phyloP scores from a whole-genome alignment of 2,329 filamentous ascomycete species.

The Botryotinia narcissicola region DNA sequence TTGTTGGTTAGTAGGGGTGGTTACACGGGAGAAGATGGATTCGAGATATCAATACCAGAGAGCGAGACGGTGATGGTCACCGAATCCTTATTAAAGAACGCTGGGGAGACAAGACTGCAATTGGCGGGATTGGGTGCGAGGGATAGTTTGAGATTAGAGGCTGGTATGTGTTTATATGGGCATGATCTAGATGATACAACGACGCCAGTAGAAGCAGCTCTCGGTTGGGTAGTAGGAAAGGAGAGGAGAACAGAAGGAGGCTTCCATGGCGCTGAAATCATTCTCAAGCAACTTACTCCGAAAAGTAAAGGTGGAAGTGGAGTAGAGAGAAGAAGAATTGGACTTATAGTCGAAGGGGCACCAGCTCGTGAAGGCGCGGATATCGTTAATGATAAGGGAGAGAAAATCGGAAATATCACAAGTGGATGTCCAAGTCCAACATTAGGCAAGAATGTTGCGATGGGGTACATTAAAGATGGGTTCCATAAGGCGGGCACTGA shows the following conservation, averaged over 20 bases:
- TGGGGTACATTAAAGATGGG: conserved; percentile 74
- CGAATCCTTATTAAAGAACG: conserved; percentile 52
- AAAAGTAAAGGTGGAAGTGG: conserved; percentile 70
- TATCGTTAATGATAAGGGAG: conserved; percentile 62
- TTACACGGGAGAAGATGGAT: conserved; percentile 97
- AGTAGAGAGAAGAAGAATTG: conserved; percentile 71
- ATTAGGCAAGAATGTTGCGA: conserved; percentile 86
- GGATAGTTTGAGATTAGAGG: conserved; percentile 89
- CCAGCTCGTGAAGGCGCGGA: conserved; percentile 87
- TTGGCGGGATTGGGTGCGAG: conserved; percentile 87
- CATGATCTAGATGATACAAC: conserved; percentile 85
- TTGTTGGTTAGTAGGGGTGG: conserved; percentile 83
- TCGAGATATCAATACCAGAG: conserved; percentile 84
- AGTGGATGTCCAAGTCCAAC: conserved; percentile 88
- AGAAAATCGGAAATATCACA: conserved; percentile 76
- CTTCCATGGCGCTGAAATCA: conserved; percentile 82
- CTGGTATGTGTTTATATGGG: conserved; percentile 99
- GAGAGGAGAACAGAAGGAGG: conserved; percentile 64
- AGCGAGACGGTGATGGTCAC: conserved; percentile 64
- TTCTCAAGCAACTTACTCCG: conserved; percentile 73
- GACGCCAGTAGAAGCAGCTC: conserved; percentile 63
- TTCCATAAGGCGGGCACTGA: conserved; percentile 68
- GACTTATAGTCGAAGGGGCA: conserved; percentile 78
- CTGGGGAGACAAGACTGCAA: conserved; percentile 61
- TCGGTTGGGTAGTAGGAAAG: conserved; percentile 83